phyloP scores from a whole-genome alignment of 768 basidiomycete genomes.

The Rhodotorula kratochvilovae region DNA sequence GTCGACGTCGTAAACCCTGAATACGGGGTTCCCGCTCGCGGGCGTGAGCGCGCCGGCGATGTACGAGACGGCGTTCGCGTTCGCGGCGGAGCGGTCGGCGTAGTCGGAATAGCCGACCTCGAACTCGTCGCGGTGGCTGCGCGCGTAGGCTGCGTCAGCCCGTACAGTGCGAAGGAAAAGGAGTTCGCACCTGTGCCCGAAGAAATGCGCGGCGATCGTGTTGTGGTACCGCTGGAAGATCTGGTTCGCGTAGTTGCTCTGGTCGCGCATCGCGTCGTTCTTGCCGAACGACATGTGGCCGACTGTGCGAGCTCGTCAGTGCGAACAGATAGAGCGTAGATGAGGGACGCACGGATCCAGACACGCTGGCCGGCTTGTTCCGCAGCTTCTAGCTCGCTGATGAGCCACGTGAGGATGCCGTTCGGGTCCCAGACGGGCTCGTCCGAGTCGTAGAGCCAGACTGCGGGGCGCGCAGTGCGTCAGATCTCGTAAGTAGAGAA shows the following conservation, averaged over 20 bases:
- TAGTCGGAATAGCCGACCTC: slow-evolving; percentile 61
- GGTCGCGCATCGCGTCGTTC: slow-evolving; percentile 39
- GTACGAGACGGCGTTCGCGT: slow-evolving; percentile 53
- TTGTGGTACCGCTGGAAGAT: slow-evolving; percentile 59
- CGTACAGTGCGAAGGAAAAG: not conserved
- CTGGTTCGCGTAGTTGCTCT: slow-evolving; percentile 65
- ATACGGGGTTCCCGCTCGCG: slow-evolving; percentile 54
- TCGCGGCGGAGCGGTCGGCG: slow-evolving; percentile 52
- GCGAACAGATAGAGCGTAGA: not conserved
- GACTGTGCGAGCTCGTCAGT: slow-evolving; percentile 7
- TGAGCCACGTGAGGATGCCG: slow-evolving; percentile 58
- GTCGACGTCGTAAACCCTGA: slow-evolving; percentile 64
- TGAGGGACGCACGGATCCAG: slow-evolving; percentile 52
- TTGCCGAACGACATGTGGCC: slow-evolving; percentile 41
- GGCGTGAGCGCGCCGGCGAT: slow-evolving; percentile 61
- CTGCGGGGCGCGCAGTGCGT: slow-evolving; percentile 44
- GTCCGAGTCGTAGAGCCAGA: slow-evolving; percentile 61
- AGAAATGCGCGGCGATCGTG: slow-evolving; percentile 62
- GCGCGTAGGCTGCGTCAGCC: not conserved
- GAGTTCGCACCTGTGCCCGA: slow-evolving; percentile 54
- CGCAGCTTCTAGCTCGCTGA: slow-evolving; percentile 57
- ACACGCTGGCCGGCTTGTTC: slow-evolving; percentile 61
- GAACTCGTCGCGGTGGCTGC: slow-evolving; percentile 53
- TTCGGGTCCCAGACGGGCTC: slow-evolving; percentile 57
- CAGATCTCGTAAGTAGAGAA: not conserved